Percentiles rank a stretch among this genome's conserved stretches.
Evolutionary conservation across 129 eudicot species (phyloP).

Genomic region (Flaveria brownii): DNA sequence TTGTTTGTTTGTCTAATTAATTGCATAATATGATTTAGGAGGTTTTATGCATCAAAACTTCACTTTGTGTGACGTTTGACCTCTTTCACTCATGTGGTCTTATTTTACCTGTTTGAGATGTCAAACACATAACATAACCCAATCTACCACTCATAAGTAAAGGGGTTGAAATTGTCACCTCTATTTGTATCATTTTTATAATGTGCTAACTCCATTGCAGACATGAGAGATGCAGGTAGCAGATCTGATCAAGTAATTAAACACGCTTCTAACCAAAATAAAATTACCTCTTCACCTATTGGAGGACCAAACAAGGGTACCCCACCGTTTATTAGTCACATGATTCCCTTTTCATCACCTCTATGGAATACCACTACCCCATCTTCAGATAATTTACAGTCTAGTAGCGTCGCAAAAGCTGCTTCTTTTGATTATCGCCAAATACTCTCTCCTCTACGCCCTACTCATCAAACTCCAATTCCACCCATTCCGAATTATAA

Average conservation of each 20-base stretch:
- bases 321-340: constrained; percentile 46
- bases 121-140: constrained; percentile 1
- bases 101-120: constrained; percentile 1
- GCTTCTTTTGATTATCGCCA: constrained; percentile 51
- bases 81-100: background rate
- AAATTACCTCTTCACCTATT: constrained; percentile 42
- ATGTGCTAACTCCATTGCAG: constrained; percentile 28
- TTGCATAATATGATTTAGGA: background rate
- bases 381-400: constrained; percentile 48
- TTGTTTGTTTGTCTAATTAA: background rate
- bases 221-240: constrained; percentile 46
- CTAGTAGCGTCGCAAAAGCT: constrained; percentile 48
- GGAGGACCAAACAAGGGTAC: constrained; percentile 50
- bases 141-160: background rate
- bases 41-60: background rate
- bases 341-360: constrained; percentile 78
- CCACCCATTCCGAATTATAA: constrained; percentile 47
- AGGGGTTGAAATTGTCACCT: background rate
- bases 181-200: constrained; percentile 3
- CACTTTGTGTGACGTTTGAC: background rate
- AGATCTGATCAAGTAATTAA: constrained; percentile 48
- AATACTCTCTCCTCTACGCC: constrained; percentile 60
- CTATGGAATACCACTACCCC: constrained; percentile 69
- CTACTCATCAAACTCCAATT: constrained; percentile 59
- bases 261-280: constrained; percentile 50